Percentiles rank a stretch among this genome's conserved stretches.
phyloP scores from a whole-genome alignment of 805 yeast genomes.

The Candida fluviatilis region DNA sequence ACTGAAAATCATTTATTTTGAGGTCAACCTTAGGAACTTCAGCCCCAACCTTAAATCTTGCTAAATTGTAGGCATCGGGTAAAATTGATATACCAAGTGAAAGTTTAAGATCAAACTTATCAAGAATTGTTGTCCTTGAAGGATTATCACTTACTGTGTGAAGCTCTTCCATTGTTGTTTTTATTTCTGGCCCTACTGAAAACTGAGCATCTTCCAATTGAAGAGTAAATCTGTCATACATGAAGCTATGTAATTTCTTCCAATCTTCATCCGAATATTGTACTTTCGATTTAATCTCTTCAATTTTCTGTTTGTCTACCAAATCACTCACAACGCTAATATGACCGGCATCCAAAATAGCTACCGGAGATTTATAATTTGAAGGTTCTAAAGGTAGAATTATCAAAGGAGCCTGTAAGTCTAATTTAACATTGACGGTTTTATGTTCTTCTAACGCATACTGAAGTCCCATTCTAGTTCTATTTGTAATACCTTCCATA shows the following conservation, averaged over 20 bases:
- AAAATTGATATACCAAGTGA: constrained; percentile 78
- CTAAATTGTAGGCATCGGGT: constrained; percentile 71
- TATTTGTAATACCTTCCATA: constrained; percentile 83
- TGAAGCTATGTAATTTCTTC: constrained; percentile 65
- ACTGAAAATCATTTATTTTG: constrained; percentile 82
- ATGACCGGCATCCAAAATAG: constrained; percentile 94
- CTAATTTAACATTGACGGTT: constrained; percentile 79
- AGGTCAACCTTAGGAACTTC: constrained; percentile 69
- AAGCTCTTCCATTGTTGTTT: constrained; percentile 71
- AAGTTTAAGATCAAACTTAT: constrained; percentile 69
- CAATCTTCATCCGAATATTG: constrained; percentile 66
- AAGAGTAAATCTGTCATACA: constrained; percentile 86
- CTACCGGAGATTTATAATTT: constrained; percentile 81
- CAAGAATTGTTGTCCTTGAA: constrained; percentile 62
- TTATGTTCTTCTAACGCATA: constrained; percentile 94
- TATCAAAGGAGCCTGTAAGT: constrained; percentile 89
- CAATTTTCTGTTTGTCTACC: constrained; percentile 63
- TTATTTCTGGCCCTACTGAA: constrained; percentile 77
- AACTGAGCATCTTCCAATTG: constrained; percentile 82
- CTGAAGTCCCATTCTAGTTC: constrained; percentile 87
- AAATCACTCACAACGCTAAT: constrained; percentile 78
- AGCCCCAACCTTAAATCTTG: constrained; percentile 71
- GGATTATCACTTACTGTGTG: constrained; percentile 36
- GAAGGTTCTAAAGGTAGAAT: constrained; percentile 80
- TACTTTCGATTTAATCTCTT: constrained; percentile 61